Evolutionary conservation across 2,329 filamentous ascomycete genomes (phyloP).

Genomic region (Alternaria angustiovoidea): DNA sequence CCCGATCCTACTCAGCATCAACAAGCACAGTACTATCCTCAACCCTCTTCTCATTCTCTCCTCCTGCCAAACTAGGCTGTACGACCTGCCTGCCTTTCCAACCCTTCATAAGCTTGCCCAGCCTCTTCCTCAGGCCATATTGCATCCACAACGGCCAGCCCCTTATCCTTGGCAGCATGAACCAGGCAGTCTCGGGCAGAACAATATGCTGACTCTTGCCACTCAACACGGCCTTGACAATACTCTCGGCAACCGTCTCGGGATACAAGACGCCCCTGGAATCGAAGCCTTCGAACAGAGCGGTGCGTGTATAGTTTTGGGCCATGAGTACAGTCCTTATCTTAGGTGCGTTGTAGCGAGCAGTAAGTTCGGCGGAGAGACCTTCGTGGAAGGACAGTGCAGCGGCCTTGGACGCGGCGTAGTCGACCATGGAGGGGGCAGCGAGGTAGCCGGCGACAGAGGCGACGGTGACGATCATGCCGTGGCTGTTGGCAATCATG

Average conservation of each 20-base stretch:
- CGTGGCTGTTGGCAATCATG: constrained; percentile 71
- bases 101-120: constrained; percentile 44
- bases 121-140: constrained; percentile 58
- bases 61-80: constrained; percentile 43
- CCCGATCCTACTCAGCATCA: constrained; percentile 14
- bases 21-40: constrained; percentile 42
- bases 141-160: constrained; percentile 71
- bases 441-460: constrained; percentile 68
- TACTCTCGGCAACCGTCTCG: constrained; percentile 70
- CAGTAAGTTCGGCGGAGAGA: constrained; percentile 51
- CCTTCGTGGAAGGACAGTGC: constrained; percentile 74
- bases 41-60: constrained; percentile 28
- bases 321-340: constrained; percentile 73
- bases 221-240: constrained; percentile 67
- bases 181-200: constrained; percentile 57
- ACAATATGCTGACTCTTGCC: constrained; percentile 67
- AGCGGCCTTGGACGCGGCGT: constrained; percentile 71
- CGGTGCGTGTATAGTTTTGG: constrained; percentile 68
- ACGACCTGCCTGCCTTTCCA: constrained; percentile 51
- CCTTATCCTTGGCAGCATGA: constrained; percentile 50
- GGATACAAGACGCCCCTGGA: constrained; percentile 61
- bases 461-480: constrained; percentile 76
- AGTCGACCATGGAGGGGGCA: constrained; percentile 72
- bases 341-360: constrained; percentile 67
- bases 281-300: constrained; percentile 66